Evolutionary conservation across 2,329 filamentous ascomycete genomes (phyloP).

Genomic region (Colletotrichum musae): DNA sequence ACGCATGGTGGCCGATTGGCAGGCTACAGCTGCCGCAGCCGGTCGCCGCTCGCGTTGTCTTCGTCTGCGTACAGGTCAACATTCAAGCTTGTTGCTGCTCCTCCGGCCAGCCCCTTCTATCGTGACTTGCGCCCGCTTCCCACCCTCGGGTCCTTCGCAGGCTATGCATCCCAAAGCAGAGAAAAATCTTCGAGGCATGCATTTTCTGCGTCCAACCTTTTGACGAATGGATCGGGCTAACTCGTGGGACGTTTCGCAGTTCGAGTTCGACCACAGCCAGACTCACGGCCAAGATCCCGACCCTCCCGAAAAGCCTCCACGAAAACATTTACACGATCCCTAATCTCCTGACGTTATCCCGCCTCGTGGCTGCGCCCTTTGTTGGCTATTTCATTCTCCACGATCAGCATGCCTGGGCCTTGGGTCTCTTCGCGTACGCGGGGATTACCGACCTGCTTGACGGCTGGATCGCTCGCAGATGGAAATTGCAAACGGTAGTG

Average conservation of each 20-base stretch:
- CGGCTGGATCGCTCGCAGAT: constrained; percentile 91
- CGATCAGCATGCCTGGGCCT: constrained; percentile 82
- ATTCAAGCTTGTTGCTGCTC: background rate
- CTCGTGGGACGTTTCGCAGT: background rate
- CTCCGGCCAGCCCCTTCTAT: too few species aligned
- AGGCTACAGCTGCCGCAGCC: background rate
- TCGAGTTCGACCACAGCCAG: constrained; percentile 10
- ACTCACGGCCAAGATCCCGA: constrained; percentile 26
- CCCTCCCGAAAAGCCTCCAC: constrained; percentile 55
- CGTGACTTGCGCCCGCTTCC: too few species aligned
- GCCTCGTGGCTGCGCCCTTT: constrained; percentile 84
- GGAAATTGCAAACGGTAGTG: constrained; percentile 92
- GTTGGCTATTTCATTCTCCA: constrained; percentile 92
- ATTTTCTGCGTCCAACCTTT: too few species aligned
- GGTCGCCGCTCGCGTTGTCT: constrained; percentile 1
- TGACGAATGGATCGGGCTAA: background rate
- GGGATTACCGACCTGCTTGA: constrained; percentile 93
- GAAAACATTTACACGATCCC: constrained; percentile 99
- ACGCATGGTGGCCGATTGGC: constrained; percentile 5
- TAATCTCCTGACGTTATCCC: constrained; percentile 90
- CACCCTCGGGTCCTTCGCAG: too few species aligned
- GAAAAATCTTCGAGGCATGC: too few species aligned
- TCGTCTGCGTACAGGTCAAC: constrained; percentile 7
- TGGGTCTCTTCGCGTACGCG: constrained; percentile 92
- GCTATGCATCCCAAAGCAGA: too few species aligned